Percentiles rank a stretch among this genome's conserved stretches.
Conservation (phyloP, 805 yeast species). For the Candida takata region DNA sequence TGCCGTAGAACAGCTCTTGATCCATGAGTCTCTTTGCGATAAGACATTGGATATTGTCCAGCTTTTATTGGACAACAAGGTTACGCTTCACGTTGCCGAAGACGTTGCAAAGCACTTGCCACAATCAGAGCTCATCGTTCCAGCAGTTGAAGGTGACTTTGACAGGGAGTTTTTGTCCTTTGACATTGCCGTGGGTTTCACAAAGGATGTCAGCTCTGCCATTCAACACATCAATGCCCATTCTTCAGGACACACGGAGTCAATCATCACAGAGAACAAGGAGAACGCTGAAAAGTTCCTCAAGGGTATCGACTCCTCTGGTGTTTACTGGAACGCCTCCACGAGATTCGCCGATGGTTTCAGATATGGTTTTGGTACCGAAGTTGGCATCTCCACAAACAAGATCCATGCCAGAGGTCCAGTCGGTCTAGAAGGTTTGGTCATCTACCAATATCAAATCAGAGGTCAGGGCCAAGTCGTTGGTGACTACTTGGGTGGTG, state of each 20-base stretch:
- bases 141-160: conserved; percentile 62
- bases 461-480: conserved; percentile 92
- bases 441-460: conserved; percentile 89
- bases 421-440: conserved; percentile 94
- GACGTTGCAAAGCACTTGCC: conserved; percentile 32
- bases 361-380: conserved; percentile 97
- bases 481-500: conserved; percentile 87
- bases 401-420: conserved; percentile 99
- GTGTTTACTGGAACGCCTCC: conserved; percentile 96
- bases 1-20: conserved; percentile 82
- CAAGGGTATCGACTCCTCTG: conserved; percentile 87
- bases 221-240: conserved; percentile 79
- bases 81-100: conserved; percentile 60
- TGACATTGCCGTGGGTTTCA: conserved; percentile 70
- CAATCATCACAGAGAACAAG: conserved; percentile 74
- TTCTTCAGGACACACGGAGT: conserved; percentile 95
- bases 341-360: conserved; percentile 98
- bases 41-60: conserved; percentile 31
- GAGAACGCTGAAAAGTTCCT: conserved; percentile 67
- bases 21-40: conserved; percentile 40
- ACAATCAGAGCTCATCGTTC: conserved; percentile 28
- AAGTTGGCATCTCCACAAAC: conserved; percentile 95
- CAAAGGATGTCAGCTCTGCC: conserved; percentile 60
- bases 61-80: conserved; percentile 54
- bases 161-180: conserved; percentile 77